phyloP scores from a whole-genome alignment of 2,329 filamentous ascomycete species.

The Juglanconis oblonga region DNA sequence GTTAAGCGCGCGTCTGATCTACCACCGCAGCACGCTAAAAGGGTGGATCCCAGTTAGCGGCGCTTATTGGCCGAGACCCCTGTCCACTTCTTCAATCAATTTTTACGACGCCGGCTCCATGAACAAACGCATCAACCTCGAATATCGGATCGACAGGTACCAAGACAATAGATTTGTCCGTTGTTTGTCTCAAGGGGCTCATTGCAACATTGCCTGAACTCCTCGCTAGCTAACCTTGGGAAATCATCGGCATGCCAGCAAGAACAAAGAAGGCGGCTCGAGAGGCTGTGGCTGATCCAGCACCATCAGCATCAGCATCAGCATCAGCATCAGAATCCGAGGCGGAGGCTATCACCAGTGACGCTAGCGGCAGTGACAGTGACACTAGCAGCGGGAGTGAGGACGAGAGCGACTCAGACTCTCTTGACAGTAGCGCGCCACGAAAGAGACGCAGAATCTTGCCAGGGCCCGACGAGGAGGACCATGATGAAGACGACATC shows the following conservation, averaged over 20 bases:
- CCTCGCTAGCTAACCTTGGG: neutral
- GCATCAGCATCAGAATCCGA: conserved; percentile 2
- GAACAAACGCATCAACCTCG: neutral
- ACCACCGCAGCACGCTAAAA: neutral
- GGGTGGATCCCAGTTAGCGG: neutral
- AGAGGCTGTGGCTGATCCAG: neutral
- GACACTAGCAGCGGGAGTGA: conserved; percentile 13
- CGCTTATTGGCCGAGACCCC: conserved; percentile 4
- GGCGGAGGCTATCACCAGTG: neutral
- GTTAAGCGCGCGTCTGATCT: conserved; percentile 16
- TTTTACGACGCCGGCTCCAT: neutral
- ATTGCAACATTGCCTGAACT: neutral
- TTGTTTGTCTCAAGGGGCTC: neutral
- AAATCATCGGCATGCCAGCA: conserved; percentile 7
- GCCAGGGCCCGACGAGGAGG: conserved; percentile 24
- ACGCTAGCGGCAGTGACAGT: conserved; percentile 9
- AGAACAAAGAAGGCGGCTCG: conserved; percentile 6
- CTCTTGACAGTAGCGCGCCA: conserved; percentile 37
- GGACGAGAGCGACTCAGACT: conserved; percentile 39
- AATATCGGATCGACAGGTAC: neutral
- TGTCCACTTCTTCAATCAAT: neutral
- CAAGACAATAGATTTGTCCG: neutral
- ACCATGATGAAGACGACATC: conserved; percentile 33
- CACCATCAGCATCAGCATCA: neutral
- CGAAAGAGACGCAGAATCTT: conserved; percentile 42